A percentile compares a stretch with the other conserved stretches of the same genome.
phyloP scores from a whole-genome alignment of 2,329 filamentous ascomycete species.

The Penicillium digitatum region DNA sequence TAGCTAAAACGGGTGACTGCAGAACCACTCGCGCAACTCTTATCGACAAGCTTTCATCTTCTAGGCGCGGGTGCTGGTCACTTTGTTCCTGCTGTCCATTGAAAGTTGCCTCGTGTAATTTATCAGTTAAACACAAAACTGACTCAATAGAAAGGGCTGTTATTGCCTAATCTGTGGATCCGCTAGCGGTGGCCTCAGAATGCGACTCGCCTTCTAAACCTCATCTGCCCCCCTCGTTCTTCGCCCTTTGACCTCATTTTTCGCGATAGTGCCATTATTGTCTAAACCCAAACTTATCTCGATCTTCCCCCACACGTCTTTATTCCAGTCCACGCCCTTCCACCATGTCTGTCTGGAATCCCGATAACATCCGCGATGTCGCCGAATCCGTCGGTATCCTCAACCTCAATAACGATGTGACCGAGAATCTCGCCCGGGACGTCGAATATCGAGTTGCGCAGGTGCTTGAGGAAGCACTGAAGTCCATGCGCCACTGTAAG shows the following conservation, averaged over 20 bases:
- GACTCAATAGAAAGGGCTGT: background rate
- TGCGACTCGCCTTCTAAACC: constrained; percentile 10
- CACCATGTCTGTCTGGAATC: constrained; percentile 76
- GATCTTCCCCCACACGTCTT: constrained; percentile 1
- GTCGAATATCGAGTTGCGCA: constrained; percentile 93
- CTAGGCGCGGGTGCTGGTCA: background rate
- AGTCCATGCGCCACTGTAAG: constrained; percentile 90
- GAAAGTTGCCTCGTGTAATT: background rate
- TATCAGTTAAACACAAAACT: background rate
- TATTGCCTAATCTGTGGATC: background rate
- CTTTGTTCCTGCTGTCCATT: background rate
- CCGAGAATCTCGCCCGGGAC: constrained; percentile 83
- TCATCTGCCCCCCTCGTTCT: background rate
- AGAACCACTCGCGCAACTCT: constrained; percentile 18
- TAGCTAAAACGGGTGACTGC: constrained; percentile 12
- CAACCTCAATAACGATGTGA: constrained; percentile 75
- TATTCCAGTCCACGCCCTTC: background rate
- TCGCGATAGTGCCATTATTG: background rate
- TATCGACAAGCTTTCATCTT: constrained; percentile 16
- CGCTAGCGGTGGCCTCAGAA: constrained; percentile 12
- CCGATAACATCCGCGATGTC: constrained; percentile 91
- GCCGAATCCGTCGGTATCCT: constrained; percentile 91
- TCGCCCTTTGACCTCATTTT: background rate
- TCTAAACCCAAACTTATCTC: background rate
- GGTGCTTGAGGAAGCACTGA: constrained; percentile 87